Evolutionary conservation across 2,329 filamentous ascomycete species (phyloP).

Genomic region (Fusarium albosuccineum): DNA sequence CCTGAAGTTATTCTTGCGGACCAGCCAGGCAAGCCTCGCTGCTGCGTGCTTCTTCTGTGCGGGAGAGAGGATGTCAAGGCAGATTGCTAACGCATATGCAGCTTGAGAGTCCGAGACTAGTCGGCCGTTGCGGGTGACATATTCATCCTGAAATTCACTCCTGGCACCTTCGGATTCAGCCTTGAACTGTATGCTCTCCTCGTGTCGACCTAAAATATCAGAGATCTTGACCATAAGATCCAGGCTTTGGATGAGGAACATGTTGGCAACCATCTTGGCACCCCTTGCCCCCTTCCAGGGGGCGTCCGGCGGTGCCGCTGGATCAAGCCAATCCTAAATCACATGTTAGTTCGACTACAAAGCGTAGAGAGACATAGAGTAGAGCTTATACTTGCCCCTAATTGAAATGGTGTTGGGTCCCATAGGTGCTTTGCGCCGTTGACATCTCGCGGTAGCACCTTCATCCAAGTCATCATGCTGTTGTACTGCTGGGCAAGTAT

Average conservation of each 20-base stretch:
- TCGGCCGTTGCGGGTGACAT: conserved; percentile 15
- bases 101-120: conserved; percentile 31
- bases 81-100: conserved; percentile 25
- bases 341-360: too few relatives aligned
- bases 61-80: conserved; percentile 14
- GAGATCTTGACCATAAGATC: conserved; percentile 53
- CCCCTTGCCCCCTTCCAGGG: conserved; percentile 56
- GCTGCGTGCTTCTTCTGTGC: conserved; percentile 9
- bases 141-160: conserved; percentile 28
- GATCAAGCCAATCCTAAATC: conserved; percentile 62
- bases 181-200: conserved; percentile 9
- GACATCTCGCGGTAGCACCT: conserved; percentile 49
- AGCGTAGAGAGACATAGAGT: too few relatives aligned
- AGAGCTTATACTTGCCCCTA: not conserved
- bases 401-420: conserved; percentile 32
- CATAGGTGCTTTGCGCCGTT: conserved; percentile 54
- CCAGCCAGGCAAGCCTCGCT: conserved; percentile 10
- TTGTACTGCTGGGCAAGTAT: conserved; percentile 55
- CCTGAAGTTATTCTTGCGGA: conserved; percentile 25
- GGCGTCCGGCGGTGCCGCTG: conserved; percentile 52
- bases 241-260: conserved; percentile 59
- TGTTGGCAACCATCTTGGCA: conserved; percentile 57
- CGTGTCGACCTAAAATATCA: conserved; percentile 45
- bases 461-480: conserved; percentile 56
- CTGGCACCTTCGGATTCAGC: conserved; percentile 10